These are phyloP conservation scores for Oryza brachyantha DNA, from an alignment of 176 grass and related monocot species.

Conservation along the genomic window DNA sequence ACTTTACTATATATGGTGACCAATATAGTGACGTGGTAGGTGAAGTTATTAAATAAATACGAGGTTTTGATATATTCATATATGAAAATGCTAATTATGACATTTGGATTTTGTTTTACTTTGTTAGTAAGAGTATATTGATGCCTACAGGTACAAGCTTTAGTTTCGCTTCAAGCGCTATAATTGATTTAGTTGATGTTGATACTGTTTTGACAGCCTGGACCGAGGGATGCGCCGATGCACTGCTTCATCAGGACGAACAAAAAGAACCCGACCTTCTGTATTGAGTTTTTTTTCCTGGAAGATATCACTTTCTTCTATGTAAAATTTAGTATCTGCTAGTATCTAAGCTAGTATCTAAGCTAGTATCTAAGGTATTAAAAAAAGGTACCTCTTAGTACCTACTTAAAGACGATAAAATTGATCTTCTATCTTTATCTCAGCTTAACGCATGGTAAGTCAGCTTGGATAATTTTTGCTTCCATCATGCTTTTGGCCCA, in stretches of 20 bases:
- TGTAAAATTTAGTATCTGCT: too few species aligned
- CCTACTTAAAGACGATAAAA: too few species aligned
- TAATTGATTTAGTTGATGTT: neutral
- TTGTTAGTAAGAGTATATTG: neutral
- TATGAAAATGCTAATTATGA: neutral
- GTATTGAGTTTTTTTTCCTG: too few species aligned
- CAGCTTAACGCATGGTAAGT: conserved; percentile 73
- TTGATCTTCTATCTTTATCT: conserved; percentile 82
- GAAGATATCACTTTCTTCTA: too few species aligned
- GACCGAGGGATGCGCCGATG: conserved; percentile 71
- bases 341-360: too few species aligned
- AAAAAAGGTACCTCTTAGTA: too few species aligned
- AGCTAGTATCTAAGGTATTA: too few species aligned
- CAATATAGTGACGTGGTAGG: conserved; percentile 4
- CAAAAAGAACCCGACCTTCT: conserved; percentile 82
- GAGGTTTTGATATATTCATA: neutral
- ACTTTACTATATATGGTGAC: conserved; percentile 9
- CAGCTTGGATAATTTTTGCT: neutral
- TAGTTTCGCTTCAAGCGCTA: neutral
- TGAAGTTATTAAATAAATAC: neutral
- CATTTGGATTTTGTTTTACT: neutral
- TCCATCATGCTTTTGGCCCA: neutral
- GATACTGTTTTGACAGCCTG: conserved; percentile 49
- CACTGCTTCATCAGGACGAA: conserved; percentile 94
- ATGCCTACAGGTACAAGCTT: conserved; percentile 13